Conservation (phyloP, 2,329 filamentous ascomycete genomes). For the Alternaria gansuensis region DNA sequence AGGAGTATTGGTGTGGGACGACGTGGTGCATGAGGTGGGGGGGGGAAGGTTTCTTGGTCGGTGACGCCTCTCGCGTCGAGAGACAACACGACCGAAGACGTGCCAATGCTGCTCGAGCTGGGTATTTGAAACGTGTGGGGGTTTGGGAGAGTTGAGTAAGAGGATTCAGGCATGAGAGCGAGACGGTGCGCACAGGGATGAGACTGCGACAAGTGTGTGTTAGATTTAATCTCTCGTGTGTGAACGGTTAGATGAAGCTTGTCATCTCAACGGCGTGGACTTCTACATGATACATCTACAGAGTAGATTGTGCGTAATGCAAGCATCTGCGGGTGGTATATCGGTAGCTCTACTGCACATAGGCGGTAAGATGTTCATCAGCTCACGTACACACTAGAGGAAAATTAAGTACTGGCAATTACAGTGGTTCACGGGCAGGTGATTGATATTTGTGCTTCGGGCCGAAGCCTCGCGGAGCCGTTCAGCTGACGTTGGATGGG, state of each 20-base stretch:
- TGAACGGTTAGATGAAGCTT: conserved; percentile 2
- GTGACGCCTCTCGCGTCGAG: conserved; percentile 1
- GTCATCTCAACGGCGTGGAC: no score
- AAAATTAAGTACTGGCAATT: neutral
- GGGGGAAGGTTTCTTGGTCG: conserved; percentile 2
- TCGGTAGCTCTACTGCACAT: conserved; percentile 7
- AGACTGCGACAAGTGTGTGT: neutral
- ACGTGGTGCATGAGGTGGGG: conserved; percentile 8
- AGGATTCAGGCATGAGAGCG: neutral
- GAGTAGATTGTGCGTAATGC: neutral
- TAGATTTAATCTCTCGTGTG: neutral
- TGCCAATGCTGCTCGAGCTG: neutral
- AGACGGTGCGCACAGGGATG: neutral
- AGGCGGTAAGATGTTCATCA: neutral
- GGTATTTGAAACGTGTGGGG: neutral
- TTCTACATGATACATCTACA: neutral
- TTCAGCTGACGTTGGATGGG: conserved; percentile 7
- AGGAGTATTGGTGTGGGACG: conserved; percentile 8
- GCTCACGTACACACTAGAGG: conserved; percentile 10
- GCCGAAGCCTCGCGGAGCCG: conserved; percentile 4
- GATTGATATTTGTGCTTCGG: conserved; percentile 2
- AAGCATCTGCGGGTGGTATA: conserved; percentile 3
- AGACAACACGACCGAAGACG: conserved; percentile 6
- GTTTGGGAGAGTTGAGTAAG: neutral
- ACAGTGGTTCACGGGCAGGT: neutral